Evolutionary conservation across 805 yeast genomes (phyloP).

Genomic region (Lipomyces starkeyi): DNA sequence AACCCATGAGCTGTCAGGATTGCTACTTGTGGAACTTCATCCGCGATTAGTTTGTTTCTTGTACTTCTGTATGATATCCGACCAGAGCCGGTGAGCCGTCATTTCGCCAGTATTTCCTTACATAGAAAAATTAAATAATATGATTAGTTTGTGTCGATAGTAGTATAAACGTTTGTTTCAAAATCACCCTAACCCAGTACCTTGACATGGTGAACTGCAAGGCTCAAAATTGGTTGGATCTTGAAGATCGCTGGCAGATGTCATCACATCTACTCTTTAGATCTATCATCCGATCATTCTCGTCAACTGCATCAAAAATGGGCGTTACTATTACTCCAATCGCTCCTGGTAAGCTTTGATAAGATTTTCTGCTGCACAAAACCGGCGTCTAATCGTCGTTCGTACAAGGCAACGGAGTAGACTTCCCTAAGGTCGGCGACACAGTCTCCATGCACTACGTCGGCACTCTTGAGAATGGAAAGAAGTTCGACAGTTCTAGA

Average conservation of each 20-base stretch:
- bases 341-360: conserved; percentile 46
- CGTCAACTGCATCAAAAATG: conserved; percentile 42
- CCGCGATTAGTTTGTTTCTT: not conserved
- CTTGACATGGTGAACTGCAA: not conserved
- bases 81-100: not conserved
- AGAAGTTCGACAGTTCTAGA: conserved; percentile 92
- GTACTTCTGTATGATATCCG: not conserved
- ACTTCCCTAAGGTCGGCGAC: conserved; percentile 88
- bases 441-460: conserved; percentile 92
- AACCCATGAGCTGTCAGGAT: conserved; percentile 25
- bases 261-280: conserved; percentile 12
- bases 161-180: no score
- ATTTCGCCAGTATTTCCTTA: not conserved
- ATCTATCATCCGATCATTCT: conserved; percentile 18
- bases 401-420: conserved; percentile 74
- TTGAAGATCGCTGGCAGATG: conserved; percentile 6
- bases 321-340: conserved; percentile 49
- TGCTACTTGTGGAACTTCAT: conserved; percentile 34
- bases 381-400: not conserved
- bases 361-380: not conserved
- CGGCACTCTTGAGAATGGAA: conserved; percentile 94
- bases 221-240: not conserved
- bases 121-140: not conserved
- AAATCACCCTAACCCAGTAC: no score
- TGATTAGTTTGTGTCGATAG: no score